Evolutionary conservation across 257 asterid species (phyloP), one percentile per base, ranked within the genome.

Genomic region (Rauvolfia tetraphylla): DNA sequence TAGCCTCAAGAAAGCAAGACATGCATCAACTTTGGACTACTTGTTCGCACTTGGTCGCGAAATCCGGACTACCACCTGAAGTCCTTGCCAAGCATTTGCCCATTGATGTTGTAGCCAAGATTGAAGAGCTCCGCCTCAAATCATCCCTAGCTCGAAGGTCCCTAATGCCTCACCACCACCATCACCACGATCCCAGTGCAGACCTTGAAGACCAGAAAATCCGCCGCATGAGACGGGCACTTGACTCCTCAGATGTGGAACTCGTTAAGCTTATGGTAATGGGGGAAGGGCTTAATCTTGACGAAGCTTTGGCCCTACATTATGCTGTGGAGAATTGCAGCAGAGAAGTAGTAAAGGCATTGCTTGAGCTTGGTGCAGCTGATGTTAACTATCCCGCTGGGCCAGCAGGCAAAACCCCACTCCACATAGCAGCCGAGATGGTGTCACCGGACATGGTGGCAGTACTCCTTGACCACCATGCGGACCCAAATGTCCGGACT

Each of bases 371-470:
- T 3, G 98, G 98, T 0, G 98, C 98, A 0, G 98, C 97, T 1
- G 98, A 94, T 31, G 98, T 92, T 1, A 90, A 94, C 82, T 94
- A 74, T 83, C 97, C 95, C 0, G 97, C 97, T 1, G 98, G 97
- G 0, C 97, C 97, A 0, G 89, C 96, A 0, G 95, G 97, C 23
- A 89, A 89, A 73, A 88, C 93, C 29, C 93, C 98, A 13, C 97
- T 94, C 14, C 98, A 94, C 76, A 62, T 92, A 4, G 97, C 97
- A 0, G 92, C 98, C 0, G 98, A 94, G 79, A 94, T 94, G 98
- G 98, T 94, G 62, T 94, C 98, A 1, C 97, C 98, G 14, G 98
- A 94, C 80, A 94, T 94, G 98, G 97, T 94, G 49, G 94, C 98
- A 2, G 98, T 94, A 42, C 85, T 94, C 13, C 88, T 94, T 7